Conservation (phyloP, 2,329 filamentous ascomycete genomes). For the Sporothrix schenckii region DNA sequence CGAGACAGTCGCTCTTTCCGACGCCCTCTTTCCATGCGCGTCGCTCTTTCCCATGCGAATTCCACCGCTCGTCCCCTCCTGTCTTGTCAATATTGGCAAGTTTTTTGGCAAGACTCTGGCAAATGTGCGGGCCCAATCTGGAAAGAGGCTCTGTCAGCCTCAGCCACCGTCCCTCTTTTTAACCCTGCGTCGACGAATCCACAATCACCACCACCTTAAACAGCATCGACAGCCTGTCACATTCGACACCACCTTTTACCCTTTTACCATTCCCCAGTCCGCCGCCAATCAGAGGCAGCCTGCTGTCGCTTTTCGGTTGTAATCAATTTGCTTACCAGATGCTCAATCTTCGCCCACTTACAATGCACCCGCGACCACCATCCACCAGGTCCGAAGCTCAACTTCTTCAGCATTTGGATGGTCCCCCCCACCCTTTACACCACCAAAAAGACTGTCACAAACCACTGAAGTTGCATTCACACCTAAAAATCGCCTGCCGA, state of each 20-base stretch:
- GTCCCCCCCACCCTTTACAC: too few species aligned
- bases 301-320: neutral
- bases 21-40: neutral
- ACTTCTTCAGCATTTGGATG: neutral
- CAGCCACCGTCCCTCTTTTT: neutral
- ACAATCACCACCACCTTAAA: slow-evolving; percentile 13
- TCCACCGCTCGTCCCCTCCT: neutral
- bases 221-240: neutral
- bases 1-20: slow-evolving; percentile 6
- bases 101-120: neutral
- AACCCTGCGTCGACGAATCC: neutral
- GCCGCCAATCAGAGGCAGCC: slow-evolving; percentile 2
- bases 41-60: neutral
- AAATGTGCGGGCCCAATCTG: neutral
- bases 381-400: neutral
- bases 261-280: neutral
- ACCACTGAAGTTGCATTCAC: neutral
- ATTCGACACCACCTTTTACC: neutral
- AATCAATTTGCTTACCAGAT: neutral
- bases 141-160: neutral
- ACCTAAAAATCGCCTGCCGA: neutral
- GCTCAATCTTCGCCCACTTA: neutral
- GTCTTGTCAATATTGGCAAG: neutral
- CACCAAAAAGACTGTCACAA: neutral
- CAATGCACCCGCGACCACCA: neutral